A percentile compares a stretch with the other conserved stretches of the same genome.
Conservation (phyloP, 1,284 basidiomycete genomes). For the Phenoliferia sp. region DNA sequence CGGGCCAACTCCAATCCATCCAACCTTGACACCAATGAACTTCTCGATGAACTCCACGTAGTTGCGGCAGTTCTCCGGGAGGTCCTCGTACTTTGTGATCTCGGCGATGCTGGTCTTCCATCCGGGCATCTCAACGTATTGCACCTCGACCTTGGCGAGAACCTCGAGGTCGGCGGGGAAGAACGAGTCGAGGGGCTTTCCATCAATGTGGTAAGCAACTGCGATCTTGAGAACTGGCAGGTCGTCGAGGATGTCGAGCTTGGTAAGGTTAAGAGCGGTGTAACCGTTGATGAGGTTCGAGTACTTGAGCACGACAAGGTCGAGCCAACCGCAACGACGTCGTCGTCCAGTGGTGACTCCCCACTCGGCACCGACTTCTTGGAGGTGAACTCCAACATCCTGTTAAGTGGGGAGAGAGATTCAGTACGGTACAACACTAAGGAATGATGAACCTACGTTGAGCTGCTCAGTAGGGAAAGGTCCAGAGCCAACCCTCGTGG, state of each 20-base stretch:
- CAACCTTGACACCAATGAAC: slow-evolving; percentile 70
- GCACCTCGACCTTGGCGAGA: slow-evolving; percentile 64
- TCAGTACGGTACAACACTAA: neutral
- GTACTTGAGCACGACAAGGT: slow-evolving; percentile 89
- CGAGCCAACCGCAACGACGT: slow-evolving; percentile 94
- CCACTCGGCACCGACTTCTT: slow-evolving; percentile 89
- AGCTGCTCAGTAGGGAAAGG: slow-evolving; percentile 96
- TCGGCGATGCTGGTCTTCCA: slow-evolving; percentile 80
- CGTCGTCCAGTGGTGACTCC: slow-evolving; percentile 88
- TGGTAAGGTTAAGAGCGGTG: slow-evolving; percentile 88
- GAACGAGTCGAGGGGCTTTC: slow-evolving; percentile 62
- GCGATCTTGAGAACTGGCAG: slow-evolving; percentile 86
- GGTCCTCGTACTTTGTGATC: slow-evolving; percentile 62
- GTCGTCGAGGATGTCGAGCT: slow-evolving; percentile 86
- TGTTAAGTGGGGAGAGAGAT: slow-evolving; percentile 38
- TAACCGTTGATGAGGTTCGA: slow-evolving; percentile 95
- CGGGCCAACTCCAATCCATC: slow-evolving; percentile 89
- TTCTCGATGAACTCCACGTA: slow-evolving; percentile 88
- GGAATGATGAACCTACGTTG: slow-evolving; percentile 54
- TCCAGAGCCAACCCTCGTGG: slow-evolving; percentile 92
- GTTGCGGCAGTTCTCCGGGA: slow-evolving; percentile 79
- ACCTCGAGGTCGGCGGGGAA: slow-evolving; percentile 61
- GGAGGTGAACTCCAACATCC: slow-evolving; percentile 79
- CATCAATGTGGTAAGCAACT: slow-evolving; percentile 72
- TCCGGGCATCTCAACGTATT: slow-evolving; percentile 85